These are phyloP conservation scores for Pseudoscleropodium purum DNA, from an alignment of 225 moss, liverwort and hornwort species.

Conservation along the genomic window DNA sequence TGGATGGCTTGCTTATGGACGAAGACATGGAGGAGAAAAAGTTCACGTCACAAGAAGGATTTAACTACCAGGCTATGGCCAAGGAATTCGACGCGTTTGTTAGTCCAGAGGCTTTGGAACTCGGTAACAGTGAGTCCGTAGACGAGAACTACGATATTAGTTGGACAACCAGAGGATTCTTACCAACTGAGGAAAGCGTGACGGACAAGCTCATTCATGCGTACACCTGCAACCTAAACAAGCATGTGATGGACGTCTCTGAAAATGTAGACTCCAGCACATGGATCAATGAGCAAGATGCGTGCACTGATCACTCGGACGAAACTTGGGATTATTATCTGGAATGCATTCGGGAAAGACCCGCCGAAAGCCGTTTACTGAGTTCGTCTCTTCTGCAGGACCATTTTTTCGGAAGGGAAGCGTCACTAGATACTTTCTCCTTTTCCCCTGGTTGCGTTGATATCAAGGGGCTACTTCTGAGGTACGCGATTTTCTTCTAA, in stretches of 20 bases:
- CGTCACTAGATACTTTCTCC: constrained; percentile 17
- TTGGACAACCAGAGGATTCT: constrained; percentile 14
- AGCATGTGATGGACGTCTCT: constrained; percentile 27
- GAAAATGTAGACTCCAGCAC: constrained; percentile 28
- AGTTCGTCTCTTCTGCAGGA: constrained; percentile 7
- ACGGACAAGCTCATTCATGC: constrained; percentile 35
- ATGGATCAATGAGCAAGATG: constrained; percentile 27
- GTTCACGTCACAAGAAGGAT: constrained; percentile 8
- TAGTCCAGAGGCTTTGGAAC: constrained; percentile 9
- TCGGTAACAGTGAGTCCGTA: not conserved
- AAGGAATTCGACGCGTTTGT: constrained; percentile 17
- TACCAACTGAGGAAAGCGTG: constrained; percentile 24
- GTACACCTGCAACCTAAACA: constrained; percentile 30
- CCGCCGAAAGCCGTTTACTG: not conserved
- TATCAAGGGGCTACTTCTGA: constrained; percentile 22
- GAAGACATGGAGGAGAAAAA: constrained; percentile 11
- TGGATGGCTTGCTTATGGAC: constrained; percentile 21
- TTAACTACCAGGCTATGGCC: constrained; percentile 18
- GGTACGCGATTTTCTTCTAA: not conserved
- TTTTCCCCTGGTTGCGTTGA: constrained; percentile 28
- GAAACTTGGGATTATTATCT: constrained; percentile 18
- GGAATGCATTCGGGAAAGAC: constrained; percentile 5
- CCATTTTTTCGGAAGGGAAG: constrained; percentile 16
- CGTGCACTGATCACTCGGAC: constrained; percentile 39
- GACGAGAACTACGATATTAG: constrained; percentile 28